Base-by-base conservation (phyloP, 371 early-diverging fungal genomes). In the Encephalitozoon cuniculi region DNA sequence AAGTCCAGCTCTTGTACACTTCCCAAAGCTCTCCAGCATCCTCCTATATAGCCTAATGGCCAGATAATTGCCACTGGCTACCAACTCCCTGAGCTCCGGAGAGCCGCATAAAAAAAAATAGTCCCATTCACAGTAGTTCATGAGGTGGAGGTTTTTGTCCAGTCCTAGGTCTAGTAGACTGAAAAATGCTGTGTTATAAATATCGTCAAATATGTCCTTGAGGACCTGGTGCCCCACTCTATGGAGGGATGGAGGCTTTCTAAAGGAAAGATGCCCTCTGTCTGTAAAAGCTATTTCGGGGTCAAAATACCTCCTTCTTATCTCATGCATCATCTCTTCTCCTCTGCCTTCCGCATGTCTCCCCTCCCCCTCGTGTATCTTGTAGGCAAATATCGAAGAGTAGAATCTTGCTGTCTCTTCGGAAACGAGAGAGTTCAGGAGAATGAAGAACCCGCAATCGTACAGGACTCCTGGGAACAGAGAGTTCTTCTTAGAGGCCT, bases 221-320 rank as follows among this genome's bases (percentile, higher is more conserved):
- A 74, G 65, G 5, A 74, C 28, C 21, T 30, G 32, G 9, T n/a
- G 39, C 8, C 68, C 64, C 8, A 32, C 41, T 1, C 37, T 68
- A n/a, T 40, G 41, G 0, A 25, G n/a, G 6, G 18, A 28, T n/a
- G 28, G 25, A 3, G 37, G 37, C 59, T 40, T n/a, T 30, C 64
- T 80, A 23, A 77, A 66, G 5, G 53, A 23, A 37, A 80, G 1
- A 32, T 74, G 32, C 30, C 21, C 40, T 32, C 46, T 66, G 40
- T 71, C 67, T 34, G 49, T 70, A 30, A 79, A 79, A 25, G 71
- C 30, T 21, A 75, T 53, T 64, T 79, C 79, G 4, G 26, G 15
- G 46, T 75, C 76, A 69, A 79, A 79, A 7, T 69, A 18, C 44
- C 40, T 68, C n/a, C 79, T 70, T 40, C 64, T 43, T 41, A 79